A percentile compares a stretch with the other conserved stretches of the same genome.
These are phyloP conservation scores for Yamadazyma membranifaciens DNA, from an alignment of 1,139 yeast species.

Conservation along the genomic window DNA sequence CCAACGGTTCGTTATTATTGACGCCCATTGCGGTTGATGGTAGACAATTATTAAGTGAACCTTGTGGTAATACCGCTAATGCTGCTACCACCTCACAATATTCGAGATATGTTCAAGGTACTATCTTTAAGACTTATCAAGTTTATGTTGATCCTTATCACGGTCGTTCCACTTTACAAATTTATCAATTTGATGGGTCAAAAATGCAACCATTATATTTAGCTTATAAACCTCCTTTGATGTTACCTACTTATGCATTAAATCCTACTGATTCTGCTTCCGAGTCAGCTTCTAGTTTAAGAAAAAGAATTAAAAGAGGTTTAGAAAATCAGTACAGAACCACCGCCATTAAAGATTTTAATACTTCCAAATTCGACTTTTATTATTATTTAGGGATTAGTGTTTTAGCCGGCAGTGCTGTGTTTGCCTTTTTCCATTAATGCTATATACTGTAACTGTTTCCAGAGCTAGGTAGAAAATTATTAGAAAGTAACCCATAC, in stretches of 20 bases:
- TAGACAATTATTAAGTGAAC: slow-evolving; percentile 84
- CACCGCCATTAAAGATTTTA: slow-evolving; percentile 56
- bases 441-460: background rate
- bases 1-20: slow-evolving; percentile 67
- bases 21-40: slow-evolving; percentile 87
- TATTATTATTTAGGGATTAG: slow-evolving; percentile 45
- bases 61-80: slow-evolving; percentile 57
- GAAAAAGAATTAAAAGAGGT: slow-evolving; percentile 59
- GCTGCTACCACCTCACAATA: slow-evolving; percentile 49
- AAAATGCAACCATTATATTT: slow-evolving; percentile 84
- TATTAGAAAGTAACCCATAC: background rate
- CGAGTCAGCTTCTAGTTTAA: slow-evolving; percentile 38
- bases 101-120: slow-evolving; percentile 67
- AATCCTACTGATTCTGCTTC: slow-evolving; percentile 69
- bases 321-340: slow-evolving; percentile 81
- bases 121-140: slow-evolving; percentile 55
- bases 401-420: slow-evolving; percentile 25
- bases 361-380: slow-evolving; percentile 43
- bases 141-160: slow-evolving; percentile 73
- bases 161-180: slow-evolving; percentile 74
- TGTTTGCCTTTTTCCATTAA: slow-evolving; percentile 17
- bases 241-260: slow-evolving; percentile 90
- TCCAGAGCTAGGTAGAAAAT: background rate
- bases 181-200: slow-evolving; percentile 80
- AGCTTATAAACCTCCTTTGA: slow-evolving; percentile 90